Percentiles rank a stretch among this genome's conserved stretches.
These are phyloP conservation scores for Apium graveolens DNA, from an alignment of 129 eudicot species.

Conservation along the genomic window DNA sequence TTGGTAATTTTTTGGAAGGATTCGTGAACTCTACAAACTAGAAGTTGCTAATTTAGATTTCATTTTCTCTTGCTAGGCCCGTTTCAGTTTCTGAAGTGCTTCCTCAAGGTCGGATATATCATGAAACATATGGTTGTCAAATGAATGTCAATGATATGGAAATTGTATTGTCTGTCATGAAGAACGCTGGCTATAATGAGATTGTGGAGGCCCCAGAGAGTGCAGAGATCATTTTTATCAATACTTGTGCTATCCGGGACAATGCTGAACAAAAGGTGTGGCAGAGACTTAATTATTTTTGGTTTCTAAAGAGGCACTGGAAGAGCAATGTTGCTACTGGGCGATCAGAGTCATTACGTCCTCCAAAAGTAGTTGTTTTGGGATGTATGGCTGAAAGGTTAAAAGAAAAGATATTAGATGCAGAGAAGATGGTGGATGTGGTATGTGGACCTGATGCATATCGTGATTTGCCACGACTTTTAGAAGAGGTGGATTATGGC, in stretches of 20 bases:
- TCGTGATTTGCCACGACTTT: constrained; percentile 81
- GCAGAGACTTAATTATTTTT: constrained; percentile 94
- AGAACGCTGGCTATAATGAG: constrained; percentile 84
- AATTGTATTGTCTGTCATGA: constrained; percentile 90
- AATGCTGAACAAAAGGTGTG: constrained; percentile 95
- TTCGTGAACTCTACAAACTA: not conserved
- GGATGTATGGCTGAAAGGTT: constrained; percentile 99
- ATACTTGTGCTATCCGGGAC: constrained; percentile 95
- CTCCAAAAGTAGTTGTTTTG: constrained; percentile 96
- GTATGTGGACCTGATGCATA: constrained; percentile 99
- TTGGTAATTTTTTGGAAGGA: not conserved
- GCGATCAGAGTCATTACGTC: constrained; percentile 62
- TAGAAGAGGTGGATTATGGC: constrained; percentile 91
- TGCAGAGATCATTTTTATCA: constrained; percentile 90
- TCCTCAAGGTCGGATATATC: constrained; percentile 87
- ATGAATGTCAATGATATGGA: constrained; percentile 99
- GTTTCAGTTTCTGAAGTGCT: constrained; percentile 33
- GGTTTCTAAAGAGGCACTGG: constrained; percentile 96
- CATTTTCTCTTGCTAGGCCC: constrained; percentile 30
- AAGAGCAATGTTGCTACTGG: constrained; percentile 81
- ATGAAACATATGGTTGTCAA: constrained; percentile 98
- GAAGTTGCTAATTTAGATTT: constrained; percentile 6
- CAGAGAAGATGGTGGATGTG: constrained; percentile 98
- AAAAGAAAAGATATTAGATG: constrained; percentile 89
- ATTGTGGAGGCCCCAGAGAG: constrained; percentile 73